phyloP scores from a whole-genome alignment of 2,329 filamentous ascomycete genomes.

The Xylariaceae sp. region DNA sequence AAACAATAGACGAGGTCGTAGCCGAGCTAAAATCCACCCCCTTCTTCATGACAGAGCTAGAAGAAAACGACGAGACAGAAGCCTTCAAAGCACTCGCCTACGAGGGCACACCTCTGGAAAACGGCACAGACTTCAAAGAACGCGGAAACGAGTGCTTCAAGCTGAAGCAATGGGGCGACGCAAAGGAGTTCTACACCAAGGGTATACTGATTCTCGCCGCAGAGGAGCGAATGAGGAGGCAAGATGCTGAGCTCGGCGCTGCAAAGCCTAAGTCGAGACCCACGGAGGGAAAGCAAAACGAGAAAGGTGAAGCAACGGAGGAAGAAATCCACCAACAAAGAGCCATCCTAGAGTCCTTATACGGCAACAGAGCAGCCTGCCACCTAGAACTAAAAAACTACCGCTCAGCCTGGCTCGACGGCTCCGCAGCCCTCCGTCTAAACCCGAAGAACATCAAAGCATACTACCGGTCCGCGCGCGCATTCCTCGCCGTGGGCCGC shows the following conservation, averaged over 20 bases:
- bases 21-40: slow-evolving; percentile 63
- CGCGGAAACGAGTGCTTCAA: slow-evolving; percentile 88
- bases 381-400: slow-evolving; percentile 88
- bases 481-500: slow-evolving; percentile 76
- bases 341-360: slow-evolving; percentile 69
- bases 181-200: slow-evolving; percentile 88
- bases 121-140: slow-evolving; percentile 81
- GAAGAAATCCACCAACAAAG: slow-evolving; percentile 54
- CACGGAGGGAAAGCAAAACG: slow-evolving; percentile 42
- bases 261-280: slow-evolving; percentile 14
- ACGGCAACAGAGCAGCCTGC: slow-evolving; percentile 86
- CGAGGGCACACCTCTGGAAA: slow-evolving; percentile 84
- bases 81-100: slow-evolving; percentile 88
- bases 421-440: slow-evolving; percentile 72
- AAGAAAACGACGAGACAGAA: slow-evolving; percentile 80
- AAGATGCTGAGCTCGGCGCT: slow-evolving; percentile 28
- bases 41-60: slow-evolving; percentile 93
- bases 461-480: slow-evolving; percentile 78
- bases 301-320: slow-evolving; percentile 31
- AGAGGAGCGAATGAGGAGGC: slow-evolving; percentile 57
- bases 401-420: slow-evolving; percentile 81
- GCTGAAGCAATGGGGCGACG: slow-evolving; percentile 72
- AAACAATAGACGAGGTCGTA: slow-evolving; percentile 54
- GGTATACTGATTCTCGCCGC: slow-evolving; percentile 69
- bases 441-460: slow-evolving; percentile 86